Evolutionary conservation across 202 grass and related monocot genomes (phyloP).

Genomic region (Digitaria exilis): DNA sequence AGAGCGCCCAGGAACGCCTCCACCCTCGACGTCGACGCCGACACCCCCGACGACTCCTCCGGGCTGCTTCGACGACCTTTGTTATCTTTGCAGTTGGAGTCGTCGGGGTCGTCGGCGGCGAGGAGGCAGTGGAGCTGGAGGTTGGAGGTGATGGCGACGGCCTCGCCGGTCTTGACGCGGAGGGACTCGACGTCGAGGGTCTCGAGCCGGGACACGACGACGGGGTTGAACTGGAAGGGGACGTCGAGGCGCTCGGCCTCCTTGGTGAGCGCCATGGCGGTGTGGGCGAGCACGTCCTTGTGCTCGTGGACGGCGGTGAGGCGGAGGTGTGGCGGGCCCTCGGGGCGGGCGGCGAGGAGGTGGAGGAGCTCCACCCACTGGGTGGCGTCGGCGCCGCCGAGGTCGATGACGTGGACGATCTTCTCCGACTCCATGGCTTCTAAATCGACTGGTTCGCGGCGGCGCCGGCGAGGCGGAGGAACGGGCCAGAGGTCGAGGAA

Average conservation of each 20-base stretch:
- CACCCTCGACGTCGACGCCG: conserved; percentile 40
- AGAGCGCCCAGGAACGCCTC: conserved; percentile 64
- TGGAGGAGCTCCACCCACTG: conserved; percentile 82
- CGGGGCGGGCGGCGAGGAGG: conserved; percentile 60
- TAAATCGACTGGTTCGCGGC: conserved; percentile 75
- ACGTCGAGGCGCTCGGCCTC: conserved; percentile 84
- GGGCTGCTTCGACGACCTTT: conserved; percentile 46
- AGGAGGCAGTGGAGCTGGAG: conserved; percentile 80
- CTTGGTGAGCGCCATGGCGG: conserved; percentile 58
- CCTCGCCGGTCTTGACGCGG: conserved; percentile 85
- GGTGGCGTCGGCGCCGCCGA: conserved; percentile 67
- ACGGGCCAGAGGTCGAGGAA: conserved; percentile 88
- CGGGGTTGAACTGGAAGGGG: conserved; percentile 88
- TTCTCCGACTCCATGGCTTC: conserved; percentile 92
- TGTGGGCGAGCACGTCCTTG: conserved; percentile 54
- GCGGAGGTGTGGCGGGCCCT: conserved; percentile 79
- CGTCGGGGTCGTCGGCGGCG: conserved; percentile 34
- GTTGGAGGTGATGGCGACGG: conserved; percentile 70
- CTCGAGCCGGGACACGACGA: conserved; percentile 52
- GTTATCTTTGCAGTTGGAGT: background rate
- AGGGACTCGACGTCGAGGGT: conserved; percentile 66
- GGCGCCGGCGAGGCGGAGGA: conserved; percentile 72
- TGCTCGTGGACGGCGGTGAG: conserved; percentile 68
- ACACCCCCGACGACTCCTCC: conserved; percentile 61
- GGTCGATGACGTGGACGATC: conserved; percentile 80